Base-by-base conservation (phyloP, 768 basidiomycete species). In the Naganishia onofrii region DNA sequence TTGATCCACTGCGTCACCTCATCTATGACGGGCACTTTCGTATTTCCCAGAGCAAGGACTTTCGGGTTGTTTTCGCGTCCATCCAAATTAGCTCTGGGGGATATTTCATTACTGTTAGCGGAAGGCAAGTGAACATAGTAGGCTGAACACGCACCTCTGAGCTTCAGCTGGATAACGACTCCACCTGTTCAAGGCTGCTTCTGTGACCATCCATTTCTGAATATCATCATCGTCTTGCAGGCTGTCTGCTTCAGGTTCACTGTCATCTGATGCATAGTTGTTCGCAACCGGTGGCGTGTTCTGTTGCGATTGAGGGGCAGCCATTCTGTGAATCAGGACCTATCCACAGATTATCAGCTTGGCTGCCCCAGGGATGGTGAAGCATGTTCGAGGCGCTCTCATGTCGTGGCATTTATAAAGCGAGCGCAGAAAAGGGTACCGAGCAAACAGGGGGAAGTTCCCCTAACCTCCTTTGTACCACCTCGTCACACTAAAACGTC, bases 1-100 rank as follows among this genome's bases (percentile, higher is more conserved):
- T 65, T 64, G 31, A 70, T 64, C 69, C 69, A 70, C 13, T 51
- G 31, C 8, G 48, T 53, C 19, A 70, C 46, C 60, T 70, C 69
- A 28, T 70, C 69, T 52, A 64, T 54, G 23, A 70, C 69, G 3
- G 69, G 69, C 15, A 64, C 48, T 17, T 23, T 54, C 7, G 60
- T 34, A 58, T 70, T 60, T 21, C 69, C 63, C 23, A 70, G 15
- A 10, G 69, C 23, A 12, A 70, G 60, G 10, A 34, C 29, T 31
- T 70, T 70, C n/a, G 69, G 57, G 42, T 65, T 57, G 23, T 44
- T 63, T 28, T 63, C 17, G 17, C 23, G 60, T 28, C 60, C 60
- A 29, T 63, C 60, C 36, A 63, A 42, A 44, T 44, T 63, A 26
- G 60, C 60, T 44, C 60, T 63, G 23, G 19, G 23, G 2, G 42